Base-by-base conservation (phyloP, 495 filamentous ascomycete species). In the Chlorociboria aeruginascens region DNA sequence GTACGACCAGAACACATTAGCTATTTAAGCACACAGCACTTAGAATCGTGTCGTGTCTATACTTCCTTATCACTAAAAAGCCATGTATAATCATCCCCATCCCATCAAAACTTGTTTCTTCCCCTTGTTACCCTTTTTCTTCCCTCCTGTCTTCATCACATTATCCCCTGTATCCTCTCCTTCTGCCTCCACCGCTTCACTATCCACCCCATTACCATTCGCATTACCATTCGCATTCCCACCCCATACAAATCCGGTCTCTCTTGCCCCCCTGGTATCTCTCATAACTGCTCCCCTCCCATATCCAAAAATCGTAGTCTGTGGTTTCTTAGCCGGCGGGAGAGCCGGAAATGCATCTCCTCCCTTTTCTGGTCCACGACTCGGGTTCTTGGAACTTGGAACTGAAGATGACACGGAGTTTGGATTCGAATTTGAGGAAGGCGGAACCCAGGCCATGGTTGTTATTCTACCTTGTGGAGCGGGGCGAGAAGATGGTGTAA, bases 311-410 rank as follows among this genome's bases (percentile, higher is more conserved):
- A 92, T 83, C 7, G 85, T 76, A 6, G 80, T 84, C 48, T 79
- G 80, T 1, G 87, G 87, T 56, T 86, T 93, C 0, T 79, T 69
- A 8, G 85, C 88, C 0, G 78, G 68, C 0, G 89, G 89, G 6
- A 96, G 73, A 3, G 87, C 81, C 1, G 89, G 89, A 61, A 95
- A 96, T 0, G 82, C 79, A 39, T 85, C 82, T 8, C 66, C 63
- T 8, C 62, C 55, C 9, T 16, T 45, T 6, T 25, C 46, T 29
- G 53, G 47, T 33, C 10, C 54, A 10, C 55, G 63, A 61, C 45
- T 58, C 45, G 37, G 38, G 49, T 61, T 49, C 12, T 56, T 53
- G 11, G 56, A 47, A 7, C 52, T 52, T 6, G 59, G 51, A 37
- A 54, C 42, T 43, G 63, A 48, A n/a, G 61, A 49, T 13, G 66